Conservation (phyloP, 2,329 filamentous ascomycete species). For the Chaetomium sp. region DNA sequence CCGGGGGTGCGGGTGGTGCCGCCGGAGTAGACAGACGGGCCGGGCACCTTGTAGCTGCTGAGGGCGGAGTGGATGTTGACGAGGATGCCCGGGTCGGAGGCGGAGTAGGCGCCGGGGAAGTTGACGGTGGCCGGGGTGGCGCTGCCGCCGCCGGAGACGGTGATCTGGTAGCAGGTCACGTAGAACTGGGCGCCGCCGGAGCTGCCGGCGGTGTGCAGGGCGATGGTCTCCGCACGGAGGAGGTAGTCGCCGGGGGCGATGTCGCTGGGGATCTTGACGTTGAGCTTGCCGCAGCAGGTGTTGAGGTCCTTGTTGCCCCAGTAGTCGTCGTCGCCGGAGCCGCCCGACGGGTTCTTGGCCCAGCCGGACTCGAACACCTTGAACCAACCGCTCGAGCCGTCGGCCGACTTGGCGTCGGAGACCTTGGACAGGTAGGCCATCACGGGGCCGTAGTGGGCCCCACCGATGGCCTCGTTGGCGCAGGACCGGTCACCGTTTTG, state of each 20-base stretch:
- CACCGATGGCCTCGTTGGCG: conserved; percentile 43
- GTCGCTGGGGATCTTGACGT: conserved; percentile 31
- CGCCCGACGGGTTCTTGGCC: conserved; percentile 29
- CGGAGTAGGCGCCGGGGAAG: conserved; percentile 40
- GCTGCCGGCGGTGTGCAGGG: conserved; percentile 37
- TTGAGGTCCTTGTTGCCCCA: conserved; percentile 42
- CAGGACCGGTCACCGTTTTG: conserved; percentile 38
- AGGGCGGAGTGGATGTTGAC: conserved; percentile 42
- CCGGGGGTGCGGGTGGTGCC: conserved; percentile 37
- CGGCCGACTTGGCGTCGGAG: conserved; percentile 37
- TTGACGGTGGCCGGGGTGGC: conserved; percentile 28
- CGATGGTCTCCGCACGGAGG: conserved; percentile 43
- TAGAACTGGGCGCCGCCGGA: conserved; percentile 33
- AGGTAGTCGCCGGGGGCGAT: conserved; percentile 36
- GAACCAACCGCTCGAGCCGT: conserved; percentile 42
- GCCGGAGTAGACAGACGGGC: conserved; percentile 36
- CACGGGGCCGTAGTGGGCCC: conserved; percentile 46
- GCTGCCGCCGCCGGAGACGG: conserved; percentile 26
- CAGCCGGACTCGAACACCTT: conserved; percentile 45
- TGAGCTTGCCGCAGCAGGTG: conserved; percentile 35
- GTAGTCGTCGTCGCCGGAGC: conserved; percentile 36
- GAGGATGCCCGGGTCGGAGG: conserved; percentile 39
- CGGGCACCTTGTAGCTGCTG: conserved; percentile 36
- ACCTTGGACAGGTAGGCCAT: conserved; percentile 44
- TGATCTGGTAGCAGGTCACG: conserved; percentile 36